Percentiles rank a stretch among this genome's conserved stretches.
phyloP scores from a whole-genome alignment of 768 basidiomycete species.

The Rhodotorula paludigena region DNA sequence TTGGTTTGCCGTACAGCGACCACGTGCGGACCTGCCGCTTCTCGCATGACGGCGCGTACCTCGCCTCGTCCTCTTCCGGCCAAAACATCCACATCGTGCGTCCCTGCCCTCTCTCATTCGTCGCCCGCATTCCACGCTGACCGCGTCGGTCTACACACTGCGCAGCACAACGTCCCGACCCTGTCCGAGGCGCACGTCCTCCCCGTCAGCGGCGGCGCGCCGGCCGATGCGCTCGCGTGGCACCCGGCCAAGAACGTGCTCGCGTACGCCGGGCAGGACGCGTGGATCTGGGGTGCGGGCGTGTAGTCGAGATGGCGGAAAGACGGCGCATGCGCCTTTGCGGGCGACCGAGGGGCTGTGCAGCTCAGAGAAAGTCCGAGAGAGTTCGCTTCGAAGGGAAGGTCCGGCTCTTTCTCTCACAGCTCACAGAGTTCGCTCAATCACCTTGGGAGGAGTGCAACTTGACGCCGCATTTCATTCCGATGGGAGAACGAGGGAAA shows the following conservation, averaged over 20 bases:
- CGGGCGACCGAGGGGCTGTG: too few relatives aligned
- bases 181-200: constrained; percentile 1
- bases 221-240: constrained; percentile 32
- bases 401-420: too few relatives aligned
- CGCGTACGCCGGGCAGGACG: constrained; percentile 32
- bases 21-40: constrained; percentile 24
- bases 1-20: constrained; percentile 6
- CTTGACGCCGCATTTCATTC: too few relatives aligned
- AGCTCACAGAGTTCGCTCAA: too few relatives aligned
- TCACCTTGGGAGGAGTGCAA: too few relatives aligned
- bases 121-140: background rate
- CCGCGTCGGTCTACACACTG: background rate
- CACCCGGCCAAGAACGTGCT: constrained; percentile 30
- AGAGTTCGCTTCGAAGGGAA: too few relatives aligned
- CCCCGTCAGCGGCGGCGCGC: too few relatives aligned
- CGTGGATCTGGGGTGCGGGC: constrained; percentile 20
- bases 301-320: too few relatives aligned
- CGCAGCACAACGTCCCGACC: constrained; percentile 24
- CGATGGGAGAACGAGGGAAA: too few relatives aligned
- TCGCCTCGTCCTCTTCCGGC: constrained; percentile 16
- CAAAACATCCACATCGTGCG: constrained; percentile 20
- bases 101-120: background rate
- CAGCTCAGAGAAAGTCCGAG: too few relatives aligned
- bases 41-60: constrained; percentile 31
- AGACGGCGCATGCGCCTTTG: too few relatives aligned